A percentile compares a stretch with the other conserved stretches of the same genome.
These are phyloP conservation scores for Hymenotorrendiella dingleyae DNA, from an alignment of 2,329 filamentous ascomycete genomes.

Conservation along the genomic window DNA sequence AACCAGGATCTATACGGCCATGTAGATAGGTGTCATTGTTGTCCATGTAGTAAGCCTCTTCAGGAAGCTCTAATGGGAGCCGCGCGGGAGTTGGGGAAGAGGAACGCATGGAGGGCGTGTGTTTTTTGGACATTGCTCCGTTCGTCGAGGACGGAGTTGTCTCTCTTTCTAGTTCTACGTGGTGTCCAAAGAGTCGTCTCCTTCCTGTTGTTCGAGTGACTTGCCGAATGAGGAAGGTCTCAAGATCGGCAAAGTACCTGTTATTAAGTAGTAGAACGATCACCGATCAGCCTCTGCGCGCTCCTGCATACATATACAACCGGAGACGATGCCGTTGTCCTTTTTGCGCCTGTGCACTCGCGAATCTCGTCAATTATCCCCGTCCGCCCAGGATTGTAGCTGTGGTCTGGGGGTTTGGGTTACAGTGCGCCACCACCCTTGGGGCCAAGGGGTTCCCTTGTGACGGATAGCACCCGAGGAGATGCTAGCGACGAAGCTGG, in stretches of 20 bases:
- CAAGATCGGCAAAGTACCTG: constrained; percentile 1
- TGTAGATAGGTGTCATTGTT: constrained; percentile 19
- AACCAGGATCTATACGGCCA: constrained; percentile 12
- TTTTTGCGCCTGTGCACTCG: constrained; percentile 1
- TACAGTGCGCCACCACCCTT: constrained; percentile 2
- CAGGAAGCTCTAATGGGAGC: neutral
- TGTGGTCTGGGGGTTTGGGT: neutral
- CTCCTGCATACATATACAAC: neutral
- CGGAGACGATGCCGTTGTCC: neutral
- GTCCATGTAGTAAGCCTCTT: constrained; percentile 14
- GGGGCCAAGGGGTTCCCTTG: neutral
- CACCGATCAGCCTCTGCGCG: constrained; percentile 1
- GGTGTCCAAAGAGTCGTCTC: constrained; percentile 3
- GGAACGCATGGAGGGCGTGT: constrained; percentile 5
- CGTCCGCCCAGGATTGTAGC: neutral
- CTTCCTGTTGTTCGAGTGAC: neutral
- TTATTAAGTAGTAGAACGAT: neutral
- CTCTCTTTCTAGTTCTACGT: neutral
- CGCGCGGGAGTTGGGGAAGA: neutral
- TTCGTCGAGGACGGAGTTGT: neutral
- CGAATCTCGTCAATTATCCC: constrained; percentile 2
- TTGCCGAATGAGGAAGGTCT: constrained; percentile 3
- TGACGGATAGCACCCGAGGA: constrained; percentile 2
- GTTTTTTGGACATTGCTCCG: neutral
- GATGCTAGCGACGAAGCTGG: neutral